phyloP scores from a whole-genome alignment of 257 asterid species.

The Ocimum tenuiflorum region DNA sequence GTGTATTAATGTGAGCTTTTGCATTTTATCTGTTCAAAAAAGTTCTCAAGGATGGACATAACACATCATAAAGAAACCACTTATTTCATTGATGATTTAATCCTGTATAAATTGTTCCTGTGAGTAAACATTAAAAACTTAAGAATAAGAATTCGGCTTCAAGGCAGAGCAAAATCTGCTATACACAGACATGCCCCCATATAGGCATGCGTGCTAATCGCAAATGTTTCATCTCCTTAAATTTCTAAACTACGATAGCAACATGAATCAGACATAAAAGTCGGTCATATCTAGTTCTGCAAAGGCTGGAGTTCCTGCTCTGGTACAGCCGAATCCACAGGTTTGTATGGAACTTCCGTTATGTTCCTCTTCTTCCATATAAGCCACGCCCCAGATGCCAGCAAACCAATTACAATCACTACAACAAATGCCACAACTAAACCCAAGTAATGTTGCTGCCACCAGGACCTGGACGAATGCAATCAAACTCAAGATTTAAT shows the following conservation, averaged over 20 bases:
- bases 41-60: neutral
- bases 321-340: conserved; percentile 58
- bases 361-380: conserved; percentile 44
- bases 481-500: no score
- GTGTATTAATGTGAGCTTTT: no score
- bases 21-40: no score
- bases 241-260: conserved; percentile 18
- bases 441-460: conserved; percentile 40
- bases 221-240: neutral
- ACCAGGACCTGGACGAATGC: conserved; percentile 51
- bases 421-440: conserved; percentile 27
- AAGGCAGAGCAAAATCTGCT: conserved; percentile 11
- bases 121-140: conserved; percentile 8
- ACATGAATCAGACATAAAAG: conserved; percentile 17
- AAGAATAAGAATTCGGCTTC: conserved; percentile 3
- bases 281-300: conserved; percentile 24
- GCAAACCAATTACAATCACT: conserved; percentile 37
- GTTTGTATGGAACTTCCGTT: conserved; percentile 48
- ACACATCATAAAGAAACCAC: no score
- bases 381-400: conserved; percentile 57
- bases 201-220: neutral
- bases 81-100: conserved; percentile 10
- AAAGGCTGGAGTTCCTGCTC: conserved; percentile 98
- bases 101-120: neutral
- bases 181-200: conserved; percentile 20